Evolutionary conservation across 164 flowering plant genomes (phyloP).

Genomic region (Protea cynaroides): DNA sequence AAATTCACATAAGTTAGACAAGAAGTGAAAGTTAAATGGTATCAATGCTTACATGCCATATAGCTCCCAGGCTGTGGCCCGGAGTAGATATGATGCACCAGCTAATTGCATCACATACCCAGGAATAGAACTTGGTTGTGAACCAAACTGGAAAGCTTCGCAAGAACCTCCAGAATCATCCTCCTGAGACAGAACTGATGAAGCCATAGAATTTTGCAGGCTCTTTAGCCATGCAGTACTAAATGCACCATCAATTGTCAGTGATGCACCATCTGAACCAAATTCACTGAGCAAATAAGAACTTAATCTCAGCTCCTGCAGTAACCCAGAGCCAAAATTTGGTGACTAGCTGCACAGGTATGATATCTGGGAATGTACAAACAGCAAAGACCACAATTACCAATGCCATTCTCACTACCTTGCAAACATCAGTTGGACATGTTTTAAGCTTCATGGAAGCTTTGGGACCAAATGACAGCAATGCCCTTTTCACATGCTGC

Average conservation of each 20-base stretch:
- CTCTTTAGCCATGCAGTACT: slow-evolving; percentile 81
- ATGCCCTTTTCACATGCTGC: slow-evolving; percentile 88
- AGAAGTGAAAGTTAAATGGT: too few relatives aligned
- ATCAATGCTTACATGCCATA: slow-evolving; percentile 70
- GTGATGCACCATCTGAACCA: slow-evolving; percentile 49
- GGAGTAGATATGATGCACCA: slow-evolving; percentile 81
- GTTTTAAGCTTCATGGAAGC: slow-evolving; percentile 71
- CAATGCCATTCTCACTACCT: slow-evolving; percentile 40
- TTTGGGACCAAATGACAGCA: slow-evolving; percentile 92
- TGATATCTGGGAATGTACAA: background rate
- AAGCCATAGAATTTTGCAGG: slow-evolving; percentile 48
- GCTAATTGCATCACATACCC: slow-evolving; percentile 60
- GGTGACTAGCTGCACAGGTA: background rate
- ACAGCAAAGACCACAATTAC: background rate
- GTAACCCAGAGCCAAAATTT: slow-evolving; percentile 1
- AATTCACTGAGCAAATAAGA: slow-evolving; percentile 72
- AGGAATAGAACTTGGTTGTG: slow-evolving; percentile 75
- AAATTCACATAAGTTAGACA: too few relatives aligned
- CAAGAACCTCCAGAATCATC: slow-evolving; percentile 30
- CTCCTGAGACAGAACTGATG: slow-evolving; percentile 46
- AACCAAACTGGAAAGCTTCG: slow-evolving; percentile 45
- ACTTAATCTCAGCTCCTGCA: slow-evolving; percentile 77
- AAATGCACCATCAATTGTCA: slow-evolving; percentile 66
- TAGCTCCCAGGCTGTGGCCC: slow-evolving; percentile 86
- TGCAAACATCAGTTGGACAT: slow-evolving; percentile 68